Base-by-base conservation (phyloP, 1,139 yeast species). In the Wickerhamomyces sp. region DNA sequence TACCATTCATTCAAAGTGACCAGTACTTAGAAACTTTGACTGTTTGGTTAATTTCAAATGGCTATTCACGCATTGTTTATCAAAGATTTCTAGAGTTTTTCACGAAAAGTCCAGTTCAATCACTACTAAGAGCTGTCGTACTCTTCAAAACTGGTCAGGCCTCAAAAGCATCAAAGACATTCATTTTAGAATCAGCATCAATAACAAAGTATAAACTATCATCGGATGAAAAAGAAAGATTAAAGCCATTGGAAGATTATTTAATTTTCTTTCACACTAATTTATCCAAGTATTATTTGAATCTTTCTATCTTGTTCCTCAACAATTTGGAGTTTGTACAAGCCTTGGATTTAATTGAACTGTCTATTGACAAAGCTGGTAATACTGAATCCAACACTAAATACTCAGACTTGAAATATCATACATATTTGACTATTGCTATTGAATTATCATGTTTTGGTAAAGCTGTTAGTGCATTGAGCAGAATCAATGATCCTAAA, bases 291-390 rank as follows among this genome's bases (percentile, higher is more conserved):
- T 57, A 46, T 38, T 57, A 54, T 42, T 42, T 54, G 31, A 51
- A 50, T 22, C 35, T 52, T 18, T 44, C 61, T 1, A 44, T 49
- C 19, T 30, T 52, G 33, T 57, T 56, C 36, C 32, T 46, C 20
- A 51, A 55, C 30, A 39, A 46, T 18, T 30, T 38, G 4, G 35
- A 45, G 10, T 54, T 53, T 18, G 45, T 46, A 21, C 44, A 47
- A 17, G 60, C 58, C 2, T 48, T 50, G 24, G 40, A 40, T 35
- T 51, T 55, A 22, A 47, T 48, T 28, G 48, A 61, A 51, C 32
- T 50, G 63, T 31, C 66, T 58, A 48, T 52, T 32, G 26, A 56
- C 58, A 47, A 55, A 63, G 42, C 48, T 28, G 38, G 38, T 16
- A 39, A 44, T 12, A 42, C 41, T 34, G 54, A 50, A 14, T 48